These are phyloP conservation scores for Ascochyta clinopodiicola DNA, from an alignment of 2,329 filamentous ascomycete genomes.

Conservation along the genomic window DNA sequence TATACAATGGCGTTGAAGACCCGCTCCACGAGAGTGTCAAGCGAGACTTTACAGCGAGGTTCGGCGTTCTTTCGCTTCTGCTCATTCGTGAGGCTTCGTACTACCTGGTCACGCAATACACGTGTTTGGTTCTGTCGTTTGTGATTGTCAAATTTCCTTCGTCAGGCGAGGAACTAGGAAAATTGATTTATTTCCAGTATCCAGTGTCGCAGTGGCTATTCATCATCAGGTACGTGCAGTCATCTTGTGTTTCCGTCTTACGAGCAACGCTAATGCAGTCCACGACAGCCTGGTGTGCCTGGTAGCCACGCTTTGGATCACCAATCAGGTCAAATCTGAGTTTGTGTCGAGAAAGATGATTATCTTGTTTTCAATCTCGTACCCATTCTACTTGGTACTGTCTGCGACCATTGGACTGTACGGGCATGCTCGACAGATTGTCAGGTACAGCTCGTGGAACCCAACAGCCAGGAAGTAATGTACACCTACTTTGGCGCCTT, in stretches of 20 bases:
- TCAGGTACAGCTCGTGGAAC: slow-evolving; percentile 57
- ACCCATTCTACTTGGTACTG: slow-evolving; percentile 54
- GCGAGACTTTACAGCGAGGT: slow-evolving; percentile 48
- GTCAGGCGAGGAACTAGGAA: slow-evolving; percentile 46
- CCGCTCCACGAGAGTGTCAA: slow-evolving; percentile 34
- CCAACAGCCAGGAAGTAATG: slow-evolving; percentile 50
- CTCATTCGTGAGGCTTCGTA: slow-evolving; percentile 56
- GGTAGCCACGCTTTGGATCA: slow-evolving; percentile 56
- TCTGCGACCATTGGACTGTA: slow-evolving; percentile 56
- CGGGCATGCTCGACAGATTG: slow-evolving; percentile 55
- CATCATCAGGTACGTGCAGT: slow-evolving; percentile 49
- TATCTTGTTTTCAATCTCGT: slow-evolving; percentile 51
- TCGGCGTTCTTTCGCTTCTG: slow-evolving; percentile 55
- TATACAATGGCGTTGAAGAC: slow-evolving; percentile 51
- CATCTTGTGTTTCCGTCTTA: not conserved
- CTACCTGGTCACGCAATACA: slow-evolving; percentile 58
- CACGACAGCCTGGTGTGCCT: slow-evolving; percentile 50
- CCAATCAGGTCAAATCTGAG: slow-evolving; percentile 54
- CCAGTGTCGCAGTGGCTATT: slow-evolving; percentile 57
- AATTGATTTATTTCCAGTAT: slow-evolving; percentile 57
- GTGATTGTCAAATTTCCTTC: slow-evolving; percentile 55
- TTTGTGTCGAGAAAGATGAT: slow-evolving; percentile 53
- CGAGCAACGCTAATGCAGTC: slow-evolving; percentile 21
- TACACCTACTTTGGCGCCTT: not conserved
- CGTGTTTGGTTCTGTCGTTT: slow-evolving; percentile 55